phyloP scores from a whole-genome alignment of 805 yeast species.

The Lipomyces oligophaga region DNA sequence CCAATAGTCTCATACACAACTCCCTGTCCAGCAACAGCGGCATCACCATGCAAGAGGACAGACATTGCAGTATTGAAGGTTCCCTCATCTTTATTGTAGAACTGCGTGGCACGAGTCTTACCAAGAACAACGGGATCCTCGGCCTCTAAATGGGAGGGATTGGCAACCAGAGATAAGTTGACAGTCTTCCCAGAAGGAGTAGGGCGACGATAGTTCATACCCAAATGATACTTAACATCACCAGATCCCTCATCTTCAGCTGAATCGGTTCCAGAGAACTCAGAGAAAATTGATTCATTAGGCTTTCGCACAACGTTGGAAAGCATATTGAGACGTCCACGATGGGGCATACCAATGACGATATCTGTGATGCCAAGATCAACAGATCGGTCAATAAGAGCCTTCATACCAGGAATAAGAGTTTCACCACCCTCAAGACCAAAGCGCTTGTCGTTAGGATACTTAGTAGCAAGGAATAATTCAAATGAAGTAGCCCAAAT shows the following conservation, averaged over 20 bases:
- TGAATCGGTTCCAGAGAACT: constrained; percentile 79
- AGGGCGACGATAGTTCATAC: constrained; percentile 99
- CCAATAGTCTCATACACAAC: constrained; percentile 99
- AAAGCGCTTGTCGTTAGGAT: constrained; percentile 91
- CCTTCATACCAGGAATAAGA: constrained; percentile 94
- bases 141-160: constrained; percentile 98
- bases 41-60: constrained; percentile 95
- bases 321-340: constrained; percentile 97
- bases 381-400: constrained; percentile 88
- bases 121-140: constrained; percentile 99
- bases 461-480: constrained; percentile 85
- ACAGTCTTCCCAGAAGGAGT: constrained; percentile 97
- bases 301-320: constrained; percentile 98
- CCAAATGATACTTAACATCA: constrained; percentile 97
- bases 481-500: constrained; percentile 97
- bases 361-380: constrained; percentile 85
- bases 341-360: constrained; percentile 98
- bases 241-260: constrained; percentile 95
- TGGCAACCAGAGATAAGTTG: constrained; percentile 92
- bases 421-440: constrained; percentile 99
- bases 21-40: constrained; percentile 99
- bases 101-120: constrained; percentile 93
- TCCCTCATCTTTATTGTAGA: constrained; percentile 82
- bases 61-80: constrained; percentile 82
- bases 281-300: constrained; percentile 94